Evolutionary conservation across 805 yeast genomes (phyloP), one percentile per base, ranked within the genome.

Genomic region (Saturnispora sekii): DNA sequence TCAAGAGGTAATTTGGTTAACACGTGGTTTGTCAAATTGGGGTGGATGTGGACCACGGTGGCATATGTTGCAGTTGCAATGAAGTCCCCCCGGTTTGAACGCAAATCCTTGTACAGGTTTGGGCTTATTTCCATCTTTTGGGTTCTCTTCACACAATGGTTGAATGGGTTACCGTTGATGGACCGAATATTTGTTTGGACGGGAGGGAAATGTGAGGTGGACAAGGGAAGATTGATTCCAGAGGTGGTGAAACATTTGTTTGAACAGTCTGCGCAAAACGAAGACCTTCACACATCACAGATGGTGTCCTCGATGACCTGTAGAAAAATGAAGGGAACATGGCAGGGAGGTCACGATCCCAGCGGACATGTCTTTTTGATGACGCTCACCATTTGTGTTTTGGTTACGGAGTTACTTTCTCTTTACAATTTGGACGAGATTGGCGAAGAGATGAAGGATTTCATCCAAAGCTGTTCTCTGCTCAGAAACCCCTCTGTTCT

Each of bases 261-360:
- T 28, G 16, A 35, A 12, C 10, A 30, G 8, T 12, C n/a, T 12
- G 18, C 37, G 16, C 15, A 12, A 6, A 32, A 45, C 14, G 47
- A 43, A 32, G 38, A 30, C 12, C 35, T 39, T 10, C 51, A 45
- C 32, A 50, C 36, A 30, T 54, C 64, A 6, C 53, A 43, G 35
- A 35, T 35, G 10, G 38, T 65, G 12, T 53, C 67, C 14, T 65
- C 77, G 0, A 59, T 67, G 1, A 52, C 59, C 1, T 74, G 93
- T 59, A 62, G 93, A 59, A 42, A 58, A 48, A 28, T 74, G 56
- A 87, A 79, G 41, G 82, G 97, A 0, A 47, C 55, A 12, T 84
- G 90, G 93, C 49, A 52, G 7, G 87, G 96, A 0, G 98, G 98
- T 0, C 96, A 87, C 58, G 98, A 93, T 65, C 96, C 97, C 5